Evolutionary conservation across 2,329 filamentous ascomycete species (phyloP).

Genomic region (Colletotrichum noveboracense): DNA sequence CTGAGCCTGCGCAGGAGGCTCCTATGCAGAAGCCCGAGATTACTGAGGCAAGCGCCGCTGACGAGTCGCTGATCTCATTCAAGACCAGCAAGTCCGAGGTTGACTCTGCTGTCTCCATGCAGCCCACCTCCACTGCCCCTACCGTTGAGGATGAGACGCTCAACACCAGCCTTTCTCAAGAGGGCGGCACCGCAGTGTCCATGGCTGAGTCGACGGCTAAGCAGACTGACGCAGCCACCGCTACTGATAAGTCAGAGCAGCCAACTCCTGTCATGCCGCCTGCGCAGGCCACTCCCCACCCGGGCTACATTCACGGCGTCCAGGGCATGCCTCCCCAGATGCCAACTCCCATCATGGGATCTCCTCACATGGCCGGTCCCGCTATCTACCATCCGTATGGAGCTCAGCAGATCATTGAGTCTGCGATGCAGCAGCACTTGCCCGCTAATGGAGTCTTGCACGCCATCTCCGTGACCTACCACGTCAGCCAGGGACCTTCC

Average conservation of each 20-base stretch:
- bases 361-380: background rate
- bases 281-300: background rate
- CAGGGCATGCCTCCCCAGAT: background rate
- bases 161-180: background rate
- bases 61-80: background rate
- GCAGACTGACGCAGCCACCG: background rate
- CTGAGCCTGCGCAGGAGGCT: background rate
- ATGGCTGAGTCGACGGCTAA: background rate
- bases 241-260: background rate
- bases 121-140: background rate
- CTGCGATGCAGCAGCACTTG: background rate
- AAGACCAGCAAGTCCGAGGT: background rate
- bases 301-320: background rate
- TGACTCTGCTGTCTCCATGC: background rate
- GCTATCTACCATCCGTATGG: background rate
- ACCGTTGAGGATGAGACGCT: background rate
- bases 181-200: background rate
- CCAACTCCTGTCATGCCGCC: background rate
- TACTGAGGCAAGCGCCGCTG: background rate
- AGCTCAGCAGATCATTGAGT: background rate
- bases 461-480: conserved; percentile 11
- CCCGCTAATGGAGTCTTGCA: background rate
- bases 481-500: background rate
- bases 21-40: background rate
- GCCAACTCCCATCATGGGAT: background rate